Base-by-base conservation (phyloP, 1,284 basidiomycete species). In the Ceratobasidium sp. region DNA sequence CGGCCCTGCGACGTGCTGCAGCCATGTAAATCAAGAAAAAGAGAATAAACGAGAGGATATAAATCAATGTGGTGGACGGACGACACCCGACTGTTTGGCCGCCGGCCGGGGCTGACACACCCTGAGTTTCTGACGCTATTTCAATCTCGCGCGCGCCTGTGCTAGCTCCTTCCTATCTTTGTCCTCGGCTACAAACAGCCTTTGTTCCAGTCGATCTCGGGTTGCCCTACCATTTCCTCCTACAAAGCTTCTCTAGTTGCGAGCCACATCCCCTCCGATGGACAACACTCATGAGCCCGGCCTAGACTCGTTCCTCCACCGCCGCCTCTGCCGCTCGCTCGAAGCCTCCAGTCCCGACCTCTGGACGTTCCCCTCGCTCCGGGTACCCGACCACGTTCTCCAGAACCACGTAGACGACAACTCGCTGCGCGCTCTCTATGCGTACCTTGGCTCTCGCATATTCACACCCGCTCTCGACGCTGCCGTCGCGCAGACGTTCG, bases 381-480 rank as follows among this genome's bases (percentile, higher is more conserved):
- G 70, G 26, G 5, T 73, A 23, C 70, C 70, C 6, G 59, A 62
- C 38, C 23, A 44, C 44, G 59, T 62, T n/a, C 70, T 73, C 13
- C 70, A 57, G n/a, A 52, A 46, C 57, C 70, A 73, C 28, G 26
- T 73, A 2, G 59, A 48, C 70, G 70, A 73, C 70, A 57, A 52
- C n/a, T 38, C 42, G 3, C 40, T 48, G n/a, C 56, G 70, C 13
- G 59, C 56, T 5, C 59, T 62, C 2, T 33, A 62, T 15, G 70
- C 70, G 2, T 62, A 50, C 33, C 44, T 73, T 20, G 70, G 70
- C 3, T 61, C 57, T 6, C 5, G 38, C 15, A 73, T 73, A 28
- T 73, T 73, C 44, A 28, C 70, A 50, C 70, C 57, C 17, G 46
- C 70, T 38, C 50, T 73, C 20, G 38, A 46, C 5, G 26, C 57